These are phyloP conservation scores for Magnusiomyces paraingens DNA, from an alignment of 1,139 yeast genomes.

Conservation along the genomic window DNA sequence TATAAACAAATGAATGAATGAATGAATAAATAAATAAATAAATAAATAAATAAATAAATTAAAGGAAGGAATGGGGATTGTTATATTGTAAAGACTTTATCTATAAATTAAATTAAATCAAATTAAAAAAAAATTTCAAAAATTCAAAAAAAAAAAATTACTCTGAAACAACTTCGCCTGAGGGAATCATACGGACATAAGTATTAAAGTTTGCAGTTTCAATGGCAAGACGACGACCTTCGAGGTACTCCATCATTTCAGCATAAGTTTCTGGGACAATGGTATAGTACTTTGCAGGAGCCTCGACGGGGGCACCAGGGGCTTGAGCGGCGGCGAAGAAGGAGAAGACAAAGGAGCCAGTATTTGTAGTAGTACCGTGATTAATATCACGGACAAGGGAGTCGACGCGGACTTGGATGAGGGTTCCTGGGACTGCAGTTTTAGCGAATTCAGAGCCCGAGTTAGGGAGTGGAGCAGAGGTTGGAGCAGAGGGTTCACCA, in stretches of 20 bases:
- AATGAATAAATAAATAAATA: not conserved
- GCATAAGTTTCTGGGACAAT: conserved; percentile 82
- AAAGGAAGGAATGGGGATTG: too few relatives aligned
- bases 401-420: conserved; percentile 83
- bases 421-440: conserved; percentile 66
- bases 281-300: conserved; percentile 44
- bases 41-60: not conserved
- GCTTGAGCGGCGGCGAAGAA: conserved; percentile 62
- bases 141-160: conserved; percentile 1
- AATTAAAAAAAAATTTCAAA: not conserved
- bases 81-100: too few relatives aligned
- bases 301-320: conserved; percentile 21
- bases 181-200: conserved; percentile 10
- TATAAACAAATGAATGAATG: not conserved
- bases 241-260: conserved; percentile 88
- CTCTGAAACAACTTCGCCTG: conserved; percentile 14
- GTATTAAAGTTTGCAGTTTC: conserved; percentile 59
- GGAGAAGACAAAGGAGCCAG: conserved; percentile 84
- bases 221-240: conserved; percentile 82
- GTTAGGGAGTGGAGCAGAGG: not conserved
- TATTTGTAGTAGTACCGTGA: conserved; percentile 53
- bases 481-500: conserved; percentile 10
- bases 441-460: conserved; percentile 8
- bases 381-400: conserved; percentile 67
- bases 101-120: not conserved